A percentile compares a stretch with the other conserved stretches of the same genome.
phyloP scores from a whole-genome alignment of 345 rosid genomes.

The Aquilaria malaccensis region DNA sequence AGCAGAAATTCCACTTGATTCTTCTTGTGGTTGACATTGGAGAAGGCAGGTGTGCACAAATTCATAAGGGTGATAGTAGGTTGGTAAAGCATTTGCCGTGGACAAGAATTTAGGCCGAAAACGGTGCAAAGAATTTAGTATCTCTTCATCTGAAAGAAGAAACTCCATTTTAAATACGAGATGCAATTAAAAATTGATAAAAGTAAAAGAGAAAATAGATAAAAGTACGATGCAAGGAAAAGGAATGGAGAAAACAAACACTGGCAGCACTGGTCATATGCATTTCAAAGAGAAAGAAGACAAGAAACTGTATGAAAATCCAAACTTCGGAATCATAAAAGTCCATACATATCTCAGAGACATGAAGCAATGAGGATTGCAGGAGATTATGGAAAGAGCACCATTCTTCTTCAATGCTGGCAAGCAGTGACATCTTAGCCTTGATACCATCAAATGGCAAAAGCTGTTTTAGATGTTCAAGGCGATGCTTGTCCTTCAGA shows the following conservation, averaged over 20 bases:
- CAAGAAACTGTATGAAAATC: conserved; percentile 1
- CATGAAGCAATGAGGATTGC: conserved; percentile 63
- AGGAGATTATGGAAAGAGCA: conserved; percentile 71
- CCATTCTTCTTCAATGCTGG: conserved; percentile 82
- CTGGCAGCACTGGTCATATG: background rate
- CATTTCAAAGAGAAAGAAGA: conserved; percentile 1
- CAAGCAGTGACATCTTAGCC: conserved; percentile 26
- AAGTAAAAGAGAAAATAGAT: conserved; percentile 8
- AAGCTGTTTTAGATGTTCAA: conserved; percentile 52
- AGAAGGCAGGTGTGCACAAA: conserved; percentile 64
- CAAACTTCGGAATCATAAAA: conserved; percentile 6
- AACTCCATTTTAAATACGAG: conserved; percentile 2
- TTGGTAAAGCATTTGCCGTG: conserved; percentile 42
- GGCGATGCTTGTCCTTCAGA: conserved; percentile 68
- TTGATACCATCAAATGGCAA: conserved; percentile 28
- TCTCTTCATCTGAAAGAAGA: conserved; percentile 69
- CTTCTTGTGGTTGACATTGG: conserved; percentile 33
- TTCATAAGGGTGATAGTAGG: conserved; percentile 50
- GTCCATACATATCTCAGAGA: conserved; percentile 68
- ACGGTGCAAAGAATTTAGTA: conserved; percentile 50
- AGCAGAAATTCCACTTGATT: conserved; percentile 21
- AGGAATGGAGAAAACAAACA: background rate
- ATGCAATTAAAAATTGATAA: background rate
- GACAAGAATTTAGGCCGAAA: conserved; percentile 69
- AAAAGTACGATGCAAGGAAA: conserved; percentile 1